Evolutionary conservation across 2,329 filamentous ascomycete species (phyloP).

Genomic region (Bipolaris gigantea): DNA sequence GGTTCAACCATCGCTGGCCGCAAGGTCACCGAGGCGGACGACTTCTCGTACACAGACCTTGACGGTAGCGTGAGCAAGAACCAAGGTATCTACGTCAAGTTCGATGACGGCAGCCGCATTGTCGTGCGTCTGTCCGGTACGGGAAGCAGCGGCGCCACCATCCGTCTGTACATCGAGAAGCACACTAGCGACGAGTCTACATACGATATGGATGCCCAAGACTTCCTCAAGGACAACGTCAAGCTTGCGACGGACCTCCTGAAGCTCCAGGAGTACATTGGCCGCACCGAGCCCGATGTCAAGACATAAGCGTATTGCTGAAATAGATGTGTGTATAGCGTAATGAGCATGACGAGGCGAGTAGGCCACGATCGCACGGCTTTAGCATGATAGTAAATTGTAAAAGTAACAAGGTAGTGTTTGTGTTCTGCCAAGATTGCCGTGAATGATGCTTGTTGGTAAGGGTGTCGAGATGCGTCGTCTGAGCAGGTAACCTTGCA

Average conservation of each 20-base stretch:
- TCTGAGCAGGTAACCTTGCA: background rate
- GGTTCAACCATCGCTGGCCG: slow-evolving; percentile 80
- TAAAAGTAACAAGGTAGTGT: background rate
- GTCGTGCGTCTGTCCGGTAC: slow-evolving; percentile 95
- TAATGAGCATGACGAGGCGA: slow-evolving; percentile 10
- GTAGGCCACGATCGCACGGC: background rate
- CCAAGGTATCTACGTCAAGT: slow-evolving; percentile 93
- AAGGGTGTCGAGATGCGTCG: background rate
- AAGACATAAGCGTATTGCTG: slow-evolving; percentile 68
- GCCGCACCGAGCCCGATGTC: slow-evolving; percentile 90
- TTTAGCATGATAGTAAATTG: slow-evolving; percentile 1
- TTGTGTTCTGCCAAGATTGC: background rate
- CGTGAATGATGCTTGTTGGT: background rate
- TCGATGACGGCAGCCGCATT: slow-evolving; percentile 91
- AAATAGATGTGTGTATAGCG: background rate
- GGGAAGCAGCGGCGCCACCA: slow-evolving; percentile 91
- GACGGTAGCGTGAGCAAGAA: slow-evolving; percentile 94
- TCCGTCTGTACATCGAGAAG: slow-evolving; percentile 96
- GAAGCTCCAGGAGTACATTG: slow-evolving; percentile 91
- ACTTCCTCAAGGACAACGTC: slow-evolving; percentile 90
- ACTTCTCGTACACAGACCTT: slow-evolving; percentile 99
- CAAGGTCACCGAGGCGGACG: slow-evolving; percentile 85
- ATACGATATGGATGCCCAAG: slow-evolving; percentile 82
- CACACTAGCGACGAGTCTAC: slow-evolving; percentile 80
- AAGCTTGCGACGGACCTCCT: slow-evolving; percentile 80